Conservation (phyloP, 148 eudicot species). For the Simmondsia chinensis region DNA sequence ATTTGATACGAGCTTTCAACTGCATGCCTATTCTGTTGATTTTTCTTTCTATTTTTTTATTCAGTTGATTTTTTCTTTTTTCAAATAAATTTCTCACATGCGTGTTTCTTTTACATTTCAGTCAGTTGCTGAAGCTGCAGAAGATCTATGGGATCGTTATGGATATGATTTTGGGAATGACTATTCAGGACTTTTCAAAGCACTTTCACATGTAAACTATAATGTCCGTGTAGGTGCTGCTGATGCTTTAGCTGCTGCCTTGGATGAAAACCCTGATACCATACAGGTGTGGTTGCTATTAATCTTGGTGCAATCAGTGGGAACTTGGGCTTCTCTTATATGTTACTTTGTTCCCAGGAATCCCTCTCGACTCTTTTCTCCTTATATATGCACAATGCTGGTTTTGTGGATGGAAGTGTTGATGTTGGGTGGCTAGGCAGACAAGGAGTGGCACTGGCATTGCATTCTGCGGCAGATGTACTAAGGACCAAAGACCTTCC, state of each 20-base stretch:
- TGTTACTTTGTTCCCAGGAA: conserved; percentile 41
- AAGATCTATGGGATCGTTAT: conserved; percentile 94
- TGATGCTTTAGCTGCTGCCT: conserved; percentile 88
- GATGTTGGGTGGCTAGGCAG: conserved; percentile 94
- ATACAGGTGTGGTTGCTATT: conserved; percentile 49
- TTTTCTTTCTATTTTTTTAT: not conserved
- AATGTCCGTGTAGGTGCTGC: conserved; percentile 89
- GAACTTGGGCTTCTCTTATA: conserved; percentile 2
- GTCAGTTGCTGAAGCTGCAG: conserved; percentile 89
- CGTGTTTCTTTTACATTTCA: too few relatives aligned
- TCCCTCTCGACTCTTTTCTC: conserved; percentile 81
- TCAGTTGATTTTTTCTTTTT: not conserved
- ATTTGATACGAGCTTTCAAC: not conserved
- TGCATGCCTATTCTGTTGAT: not conserved
- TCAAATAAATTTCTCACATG: too few relatives aligned
- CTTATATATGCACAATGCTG: conserved; percentile 69
- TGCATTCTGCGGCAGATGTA: conserved; percentile 84
- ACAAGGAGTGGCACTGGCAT: conserved; percentile 90
- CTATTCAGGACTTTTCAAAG: conserved; percentile 74
- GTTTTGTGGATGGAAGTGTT: conserved; percentile 44
- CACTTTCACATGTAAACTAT: conserved; percentile 78
- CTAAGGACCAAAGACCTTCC: conserved; percentile 95
- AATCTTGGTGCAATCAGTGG: not conserved
- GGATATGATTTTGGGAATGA: conserved; percentile 75
- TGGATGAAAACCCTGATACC: conserved; percentile 86